Conservation (phyloP, 75 land plant species). For the Cryptomeria japonica region DNA sequence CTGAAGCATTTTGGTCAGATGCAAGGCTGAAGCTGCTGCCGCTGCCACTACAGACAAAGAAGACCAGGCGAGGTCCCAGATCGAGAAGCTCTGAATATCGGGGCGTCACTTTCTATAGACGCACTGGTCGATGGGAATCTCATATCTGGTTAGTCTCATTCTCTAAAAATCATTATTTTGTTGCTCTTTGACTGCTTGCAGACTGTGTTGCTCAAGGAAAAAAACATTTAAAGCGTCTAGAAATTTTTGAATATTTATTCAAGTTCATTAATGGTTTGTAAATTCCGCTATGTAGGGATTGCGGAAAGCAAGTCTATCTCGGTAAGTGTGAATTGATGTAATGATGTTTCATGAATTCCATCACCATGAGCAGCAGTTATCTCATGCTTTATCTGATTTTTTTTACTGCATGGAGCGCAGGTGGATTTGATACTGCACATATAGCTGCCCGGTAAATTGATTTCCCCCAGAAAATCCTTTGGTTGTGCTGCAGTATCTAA, state of each 20-base stretch:
- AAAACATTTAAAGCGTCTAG: not conserved
- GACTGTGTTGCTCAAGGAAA: not conserved
- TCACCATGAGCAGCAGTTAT: not conserved
- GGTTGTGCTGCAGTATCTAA: no score
- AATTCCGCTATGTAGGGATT: constrained; percentile 46
- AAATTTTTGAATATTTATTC: not conserved
- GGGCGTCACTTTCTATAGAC: constrained; percentile 73
- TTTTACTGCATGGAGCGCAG: not conserved
- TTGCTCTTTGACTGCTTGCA: not conserved
- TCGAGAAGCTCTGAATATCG: constrained; percentile 74
- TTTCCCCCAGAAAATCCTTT: no score
- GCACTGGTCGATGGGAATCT: constrained; percentile 77
- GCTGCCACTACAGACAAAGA: constrained; percentile 40
- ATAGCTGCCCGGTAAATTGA: constrained; percentile 30
- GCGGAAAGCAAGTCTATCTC: constrained; percentile 76
- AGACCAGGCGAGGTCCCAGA: constrained; percentile 73
- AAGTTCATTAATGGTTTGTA: not conserved
- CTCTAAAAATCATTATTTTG: not conserved
- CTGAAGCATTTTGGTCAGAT: not conserved
- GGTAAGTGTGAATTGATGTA: constrained; percentile 40
- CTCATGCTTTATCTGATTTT: not conserved
- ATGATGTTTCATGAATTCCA: not conserved
- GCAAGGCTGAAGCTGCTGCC: constrained; percentile 23
- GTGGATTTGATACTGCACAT: constrained; percentile 42
- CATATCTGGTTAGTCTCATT: constrained; percentile 57